phyloP scores from a whole-genome alignment of 2,329 filamentous ascomycete species.

The Volutella citrinella region DNA sequence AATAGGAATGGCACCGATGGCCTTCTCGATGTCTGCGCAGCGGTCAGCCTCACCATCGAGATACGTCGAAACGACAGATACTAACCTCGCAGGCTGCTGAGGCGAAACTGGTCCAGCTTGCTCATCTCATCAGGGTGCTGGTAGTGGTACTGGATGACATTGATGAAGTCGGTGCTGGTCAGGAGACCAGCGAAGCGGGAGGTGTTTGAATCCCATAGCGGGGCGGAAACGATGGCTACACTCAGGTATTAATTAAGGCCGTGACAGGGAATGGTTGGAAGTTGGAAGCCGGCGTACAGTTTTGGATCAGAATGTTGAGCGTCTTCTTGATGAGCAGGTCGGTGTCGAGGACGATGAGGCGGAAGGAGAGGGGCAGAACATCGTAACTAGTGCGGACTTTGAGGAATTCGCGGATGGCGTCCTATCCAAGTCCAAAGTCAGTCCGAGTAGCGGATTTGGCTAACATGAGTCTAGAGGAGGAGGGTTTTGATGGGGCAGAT shows the following conservation, averaged over 20 bases:
- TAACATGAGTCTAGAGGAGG: too few species aligned
- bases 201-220: slow-evolving; percentile 91
- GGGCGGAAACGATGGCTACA: slow-evolving; percentile 94
- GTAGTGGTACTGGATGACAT: slow-evolving; percentile 98
- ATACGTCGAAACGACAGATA: neutral
- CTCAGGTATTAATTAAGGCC: too few species aligned
- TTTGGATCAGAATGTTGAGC: slow-evolving; percentile 90
- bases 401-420: slow-evolving; percentile 90
- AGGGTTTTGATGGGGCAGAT: too few species aligned
- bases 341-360: slow-evolving; percentile 93
- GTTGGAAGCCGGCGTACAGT: slow-evolving; percentile 57
- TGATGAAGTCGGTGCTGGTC: slow-evolving; percentile 96
- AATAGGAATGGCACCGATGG: slow-evolving; percentile 84
- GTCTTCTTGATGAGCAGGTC: slow-evolving; percentile 96
- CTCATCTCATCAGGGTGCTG: slow-evolving; percentile 89
- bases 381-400: slow-evolving; percentile 97
- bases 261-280: too few species aligned
- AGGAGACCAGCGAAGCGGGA: slow-evolving; percentile 92
- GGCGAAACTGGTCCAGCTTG: slow-evolving; percentile 87
- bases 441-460: slow-evolving; percentile 8
- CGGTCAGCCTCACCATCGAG: too few species aligned
- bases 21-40: slow-evolving; percentile 81
- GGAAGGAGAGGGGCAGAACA: slow-evolving; percentile 92
- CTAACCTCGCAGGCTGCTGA: slow-evolving; percentile 85
- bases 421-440: slow-evolving; percentile 46